Evolutionary conservation across 768 basidiomycete species (phyloP).

Genomic region (Pholiota microspora): DNA sequence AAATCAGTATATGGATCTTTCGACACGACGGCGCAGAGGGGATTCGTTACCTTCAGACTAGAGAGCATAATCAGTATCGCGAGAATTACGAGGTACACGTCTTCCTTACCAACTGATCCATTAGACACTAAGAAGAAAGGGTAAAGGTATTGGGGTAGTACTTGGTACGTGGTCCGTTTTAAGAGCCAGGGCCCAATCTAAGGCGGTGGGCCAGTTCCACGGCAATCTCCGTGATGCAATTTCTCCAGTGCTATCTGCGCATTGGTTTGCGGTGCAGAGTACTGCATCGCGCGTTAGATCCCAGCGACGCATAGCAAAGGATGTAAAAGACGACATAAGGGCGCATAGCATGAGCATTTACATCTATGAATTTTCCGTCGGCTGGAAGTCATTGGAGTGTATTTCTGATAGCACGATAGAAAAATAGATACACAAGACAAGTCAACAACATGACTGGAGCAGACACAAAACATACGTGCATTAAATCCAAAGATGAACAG

Average conservation of each 20-base stretch:
- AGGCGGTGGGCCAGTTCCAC: not conserved
- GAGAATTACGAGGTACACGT: too few relatives aligned
- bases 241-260: not conserved
- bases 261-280: not conserved
- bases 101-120: slow-evolving; percentile 7
- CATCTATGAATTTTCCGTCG: too few relatives aligned
- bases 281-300: not conserved
- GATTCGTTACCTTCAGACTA: slow-evolving; percentile 7
- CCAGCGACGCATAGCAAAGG: not conserved
- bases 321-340: too few relatives aligned
- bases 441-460: too few relatives aligned
- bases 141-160: not conserved
- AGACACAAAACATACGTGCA: too few relatives aligned
- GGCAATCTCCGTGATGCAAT: slow-evolving; percentile 2
- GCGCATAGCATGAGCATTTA: too few relatives aligned
- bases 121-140: not conserved
- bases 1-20: slow-evolving; percentile 2
- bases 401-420: too few relatives aligned
- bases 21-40: not conserved
- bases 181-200: not conserved
- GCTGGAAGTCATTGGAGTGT: too few relatives aligned
- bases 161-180: not conserved
- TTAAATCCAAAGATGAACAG: too few relatives aligned
- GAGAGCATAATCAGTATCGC: not conserved
- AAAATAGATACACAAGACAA: too few relatives aligned